A percentile compares a stretch with the other conserved stretches of the same genome.
These are phyloP conservation scores for Plenodomus lindquistii DNA, from an alignment of 2,329 filamentous ascomycete species.

Conservation along the genomic window DNA sequence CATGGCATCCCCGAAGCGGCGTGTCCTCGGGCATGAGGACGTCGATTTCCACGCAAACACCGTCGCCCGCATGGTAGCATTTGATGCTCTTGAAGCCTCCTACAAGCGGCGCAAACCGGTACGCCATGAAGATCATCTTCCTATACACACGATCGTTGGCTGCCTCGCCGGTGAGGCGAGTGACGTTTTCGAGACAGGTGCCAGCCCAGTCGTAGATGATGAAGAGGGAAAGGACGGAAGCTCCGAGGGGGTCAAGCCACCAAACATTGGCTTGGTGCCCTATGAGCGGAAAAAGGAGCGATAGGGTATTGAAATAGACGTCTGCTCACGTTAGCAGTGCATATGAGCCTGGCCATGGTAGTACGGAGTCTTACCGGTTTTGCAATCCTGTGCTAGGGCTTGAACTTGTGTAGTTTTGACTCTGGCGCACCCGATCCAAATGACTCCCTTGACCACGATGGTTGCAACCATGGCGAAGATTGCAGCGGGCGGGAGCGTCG, in stretches of 20 bases:
- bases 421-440: slow-evolving; percentile 62
- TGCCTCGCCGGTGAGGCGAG: slow-evolving; percentile 61
- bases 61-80: slow-evolving; percentile 66
- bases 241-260: slow-evolving; percentile 70
- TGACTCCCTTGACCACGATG: slow-evolving; percentile 62
- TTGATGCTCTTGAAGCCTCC: slow-evolving; percentile 59
- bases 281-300: slow-evolving; percentile 64
- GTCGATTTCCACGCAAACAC: slow-evolving; percentile 66
- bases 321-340: slow-evolving; percentile 49
- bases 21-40: slow-evolving; percentile 60
- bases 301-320: slow-evolving; percentile 67
- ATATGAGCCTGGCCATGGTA: too few relatives aligned
- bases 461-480: slow-evolving; percentile 62
- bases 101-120: slow-evolving; percentile 59
- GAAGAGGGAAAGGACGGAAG: slow-evolving; percentile 64
- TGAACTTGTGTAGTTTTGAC: slow-evolving; percentile 68
- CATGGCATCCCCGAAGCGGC: slow-evolving; percentile 58
- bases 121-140: slow-evolving; percentile 64
- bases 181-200: slow-evolving; percentile 64
- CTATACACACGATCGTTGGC: slow-evolving; percentile 57
- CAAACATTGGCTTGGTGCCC: slow-evolving; percentile 63
- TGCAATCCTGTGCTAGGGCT: slow-evolving; percentile 66
- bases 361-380: slow-evolving; percentile 31
- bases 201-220: slow-evolving; percentile 72
- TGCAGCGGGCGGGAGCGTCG: slow-evolving; percentile 56